Evolutionary conservation across 169 alveolate genomes (phyloP), one percentile per base, ranked within the genome.

Genomic region (Cryptosporidium bovis): DNA sequence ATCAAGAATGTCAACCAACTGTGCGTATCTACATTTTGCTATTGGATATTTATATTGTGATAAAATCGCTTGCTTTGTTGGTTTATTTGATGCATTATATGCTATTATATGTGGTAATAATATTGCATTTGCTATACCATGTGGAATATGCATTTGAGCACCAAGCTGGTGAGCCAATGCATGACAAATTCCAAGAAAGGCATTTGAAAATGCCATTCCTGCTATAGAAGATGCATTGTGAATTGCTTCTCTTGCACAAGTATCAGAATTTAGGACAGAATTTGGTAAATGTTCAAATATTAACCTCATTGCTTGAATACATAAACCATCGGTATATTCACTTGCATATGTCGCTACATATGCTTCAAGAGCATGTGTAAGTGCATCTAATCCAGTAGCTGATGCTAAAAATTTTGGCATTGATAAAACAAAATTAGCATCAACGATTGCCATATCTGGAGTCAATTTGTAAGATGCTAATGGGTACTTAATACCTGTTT

Each of bases 181-280:
- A n/a, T 83, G 90, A 48, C 90, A 83, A 64, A 67, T 55, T 31
- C 90, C 90, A 48, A 83, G 90, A 71, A 83, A 83, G 6, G 84
- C 90, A 64, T 83, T 83, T 20, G 90, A 56, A 13, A 83, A 83
- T 33, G 90, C 90, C 83, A 83, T 62, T 1, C 90, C 90, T 4
- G 90, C 90, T 31, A 83, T 83, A 1, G 90, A 65, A 27, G 90
- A 65, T 24, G 90, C 90, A 53, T 83, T 65, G 36, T 83, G 90
- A 33, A 83, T 67, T 31, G 34, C 40, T 48, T 83, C 90, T 31
- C 90, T 62, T 29, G 90, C 83, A 3, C 33, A 15, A n/a, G 56
- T 50, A 16, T 83, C 85, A 33, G 53, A 66, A 67, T 83, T 62
- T 16, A 51, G 2, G 1, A 65, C 83, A 8, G 90, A 83, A 13